A percentile compares a stretch with the other conserved stretches of the same genome.
Evolutionary conservation across 2,329 filamentous ascomycete species (phyloP).

Genomic region (Chaetomiaceae sp.): DNA sequence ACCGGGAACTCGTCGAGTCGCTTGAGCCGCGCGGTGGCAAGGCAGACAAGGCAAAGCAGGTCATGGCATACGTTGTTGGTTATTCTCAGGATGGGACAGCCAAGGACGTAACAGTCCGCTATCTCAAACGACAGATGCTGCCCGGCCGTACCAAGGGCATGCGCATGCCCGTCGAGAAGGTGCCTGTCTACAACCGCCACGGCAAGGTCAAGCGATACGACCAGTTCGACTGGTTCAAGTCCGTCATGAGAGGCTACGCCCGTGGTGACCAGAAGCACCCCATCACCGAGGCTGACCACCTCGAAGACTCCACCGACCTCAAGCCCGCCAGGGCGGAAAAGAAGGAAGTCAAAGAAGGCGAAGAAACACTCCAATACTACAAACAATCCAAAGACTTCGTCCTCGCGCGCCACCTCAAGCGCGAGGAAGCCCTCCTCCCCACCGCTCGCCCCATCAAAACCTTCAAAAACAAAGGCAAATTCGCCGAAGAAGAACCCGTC

Average conservation of each 20-base stretch:
- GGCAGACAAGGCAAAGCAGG: slow-evolving; percentile 81
- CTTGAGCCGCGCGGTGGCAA: slow-evolving; percentile 80
- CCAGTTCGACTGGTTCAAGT: slow-evolving; percentile 83
- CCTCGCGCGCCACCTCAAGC: slow-evolving; percentile 77
- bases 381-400: slow-evolving; percentile 83
- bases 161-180: slow-evolving; percentile 72
- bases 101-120: slow-evolving; percentile 91
- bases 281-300: slow-evolving; percentile 67
- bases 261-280: slow-evolving; percentile 46
- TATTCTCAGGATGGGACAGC: slow-evolving; percentile 80
- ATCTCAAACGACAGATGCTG: slow-evolving; percentile 74
- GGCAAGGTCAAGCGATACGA: slow-evolving; percentile 76
- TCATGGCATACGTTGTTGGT: slow-evolving; percentile 84
- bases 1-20: slow-evolving; percentile 64
- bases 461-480: slow-evolving; percentile 73
- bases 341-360: slow-evolving; percentile 68
- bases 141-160: slow-evolving; percentile 88
- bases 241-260: slow-evolving; percentile 68
- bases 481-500: slow-evolving; percentile 73
- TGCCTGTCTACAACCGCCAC: slow-evolving; percentile 70
- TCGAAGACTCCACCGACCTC: slow-evolving; percentile 75
- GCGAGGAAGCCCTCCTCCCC: slow-evolving; percentile 81
- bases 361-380: slow-evolving; percentile 82
- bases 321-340: slow-evolving; percentile 67
- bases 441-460: slow-evolving; percentile 65